These are phyloP conservation scores for Veloboletus limbatus DNA, from an alignment of 1,284 basidiomycete species.

Conservation along the genomic window DNA sequence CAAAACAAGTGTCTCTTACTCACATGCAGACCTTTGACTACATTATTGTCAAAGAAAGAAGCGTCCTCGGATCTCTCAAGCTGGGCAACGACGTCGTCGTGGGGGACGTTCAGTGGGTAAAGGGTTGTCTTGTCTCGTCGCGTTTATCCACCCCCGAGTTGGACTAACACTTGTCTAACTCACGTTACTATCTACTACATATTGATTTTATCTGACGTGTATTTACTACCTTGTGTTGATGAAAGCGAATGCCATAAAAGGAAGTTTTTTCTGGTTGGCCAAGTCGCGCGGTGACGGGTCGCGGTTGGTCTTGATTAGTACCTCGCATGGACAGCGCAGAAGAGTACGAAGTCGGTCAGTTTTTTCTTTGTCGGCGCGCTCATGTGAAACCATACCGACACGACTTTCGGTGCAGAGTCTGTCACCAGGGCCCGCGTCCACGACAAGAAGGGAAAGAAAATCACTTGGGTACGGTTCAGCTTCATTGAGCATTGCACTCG, in stretches of 20 bases:
- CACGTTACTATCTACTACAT: constrained; percentile 13
- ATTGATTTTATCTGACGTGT: constrained; percentile 3
- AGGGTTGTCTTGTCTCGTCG: constrained; percentile 67
- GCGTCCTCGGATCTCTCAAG: constrained; percentile 27
- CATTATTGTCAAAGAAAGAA: constrained; percentile 58
- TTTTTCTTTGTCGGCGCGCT: not conserved
- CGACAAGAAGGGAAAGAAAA: constrained; percentile 42
- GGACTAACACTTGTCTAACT: constrained; percentile 11
- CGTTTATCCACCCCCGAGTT: constrained; percentile 20
- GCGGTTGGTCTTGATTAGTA: constrained; percentile 26
- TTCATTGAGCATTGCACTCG: constrained; percentile 14
- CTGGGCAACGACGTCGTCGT: constrained; percentile 33
- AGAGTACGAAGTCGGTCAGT: constrained; percentile 71
- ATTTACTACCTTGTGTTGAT: not conserved
- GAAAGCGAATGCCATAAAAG: constrained; percentile 8
- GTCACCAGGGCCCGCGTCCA: constrained; percentile 50
- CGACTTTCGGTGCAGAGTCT: constrained; percentile 42
- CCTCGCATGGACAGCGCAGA: constrained; percentile 27
- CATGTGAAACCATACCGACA: not conserved
- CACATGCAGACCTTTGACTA: constrained; percentile 52
- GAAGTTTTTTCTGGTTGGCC: constrained; percentile 18
- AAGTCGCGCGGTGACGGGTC: constrained; percentile 2
- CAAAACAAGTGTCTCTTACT: constrained; percentile 34
- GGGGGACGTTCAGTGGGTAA: constrained; percentile 71
- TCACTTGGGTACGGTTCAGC: constrained; percentile 41